phyloP scores from a whole-genome alignment of 2,329 filamentous ascomycete genomes.

The Aspergillus texensis region DNA sequence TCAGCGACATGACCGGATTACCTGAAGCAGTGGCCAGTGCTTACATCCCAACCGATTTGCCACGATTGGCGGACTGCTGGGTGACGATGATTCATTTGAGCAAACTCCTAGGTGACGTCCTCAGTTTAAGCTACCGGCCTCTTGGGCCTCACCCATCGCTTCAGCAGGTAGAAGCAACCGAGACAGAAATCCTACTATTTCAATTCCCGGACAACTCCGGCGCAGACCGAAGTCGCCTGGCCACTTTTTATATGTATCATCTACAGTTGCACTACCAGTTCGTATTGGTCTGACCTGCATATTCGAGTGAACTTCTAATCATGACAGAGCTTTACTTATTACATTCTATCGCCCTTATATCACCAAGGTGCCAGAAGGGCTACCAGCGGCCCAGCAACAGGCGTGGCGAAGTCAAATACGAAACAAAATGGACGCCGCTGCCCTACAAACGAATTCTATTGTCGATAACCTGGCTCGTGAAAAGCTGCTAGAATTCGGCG shows the following conservation, averaged over 20 bases:
- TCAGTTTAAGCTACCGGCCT: slow-evolving; percentile 30
- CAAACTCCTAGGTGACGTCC: slow-evolving; percentile 25
- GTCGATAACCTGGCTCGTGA: slow-evolving; percentile 31
- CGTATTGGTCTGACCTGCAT: background rate
- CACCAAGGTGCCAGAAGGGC: slow-evolving; percentile 22
- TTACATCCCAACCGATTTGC: slow-evolving; percentile 27
- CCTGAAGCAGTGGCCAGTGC: slow-evolving; percentile 8
- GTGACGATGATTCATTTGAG: slow-evolving; percentile 31
- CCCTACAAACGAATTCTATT: slow-evolving; percentile 30
- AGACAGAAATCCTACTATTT: slow-evolving; percentile 22
- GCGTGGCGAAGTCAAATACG: slow-evolving; percentile 27
- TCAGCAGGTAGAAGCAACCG: slow-evolving; percentile 25
- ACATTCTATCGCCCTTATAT: slow-evolving; percentile 34
- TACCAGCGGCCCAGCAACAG: slow-evolving; percentile 13
- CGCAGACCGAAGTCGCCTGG: slow-evolving; percentile 10
- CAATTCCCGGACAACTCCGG: slow-evolving; percentile 22
- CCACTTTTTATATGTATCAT: slow-evolving; percentile 28
- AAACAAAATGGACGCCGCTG: slow-evolving; percentile 27
- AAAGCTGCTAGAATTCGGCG: slow-evolving; percentile 24
- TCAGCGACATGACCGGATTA: slow-evolving; percentile 25
- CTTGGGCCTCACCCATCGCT: slow-evolving; percentile 19
- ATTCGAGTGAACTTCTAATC: slow-evolving; percentile 5
- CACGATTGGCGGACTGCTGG: slow-evolving; percentile 27
- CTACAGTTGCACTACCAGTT: slow-evolving; percentile 35
- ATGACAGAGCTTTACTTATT: slow-evolving; percentile 27